These are phyloP conservation scores for Colletotrichum sp. DNA, from an alignment of 2,329 filamentous ascomycete species.

Conservation along the genomic window DNA sequence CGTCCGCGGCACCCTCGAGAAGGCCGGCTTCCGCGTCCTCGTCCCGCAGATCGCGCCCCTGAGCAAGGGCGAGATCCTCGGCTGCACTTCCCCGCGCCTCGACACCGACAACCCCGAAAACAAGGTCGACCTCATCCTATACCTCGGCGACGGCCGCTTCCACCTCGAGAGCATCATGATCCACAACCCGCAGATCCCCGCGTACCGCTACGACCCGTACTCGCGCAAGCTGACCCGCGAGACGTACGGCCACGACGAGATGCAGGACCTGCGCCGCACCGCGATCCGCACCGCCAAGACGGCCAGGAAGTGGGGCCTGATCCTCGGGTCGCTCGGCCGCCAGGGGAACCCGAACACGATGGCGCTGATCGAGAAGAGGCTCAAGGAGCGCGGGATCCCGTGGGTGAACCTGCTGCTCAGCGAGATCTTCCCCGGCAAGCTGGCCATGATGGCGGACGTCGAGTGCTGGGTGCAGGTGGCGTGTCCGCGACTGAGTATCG, in stretches of 20 bases:
- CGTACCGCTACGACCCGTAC: conserved; percentile 97
- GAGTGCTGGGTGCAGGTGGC: conserved; percentile 99
- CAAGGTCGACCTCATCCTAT: conserved; percentile 78
- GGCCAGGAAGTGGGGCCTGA: conserved; percentile 92
- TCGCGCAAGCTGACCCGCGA: conserved; percentile 90
- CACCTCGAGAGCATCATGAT: conserved; percentile 99
- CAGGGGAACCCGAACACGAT: conserved; percentile 97
- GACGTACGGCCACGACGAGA: conserved; percentile 88
- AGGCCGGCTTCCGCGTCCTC: conserved; percentile 81
- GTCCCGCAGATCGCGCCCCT: conserved; percentile 93
- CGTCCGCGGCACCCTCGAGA: conserved; percentile 76
- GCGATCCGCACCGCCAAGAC: conserved; percentile 78
- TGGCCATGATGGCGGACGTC: conserved; percentile 91
- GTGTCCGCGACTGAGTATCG: conserved; percentile 94
- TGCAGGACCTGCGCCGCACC: conserved; percentile 78
- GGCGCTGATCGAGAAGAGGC: conserved; percentile 78
- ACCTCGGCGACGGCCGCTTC: conserved; percentile 91
- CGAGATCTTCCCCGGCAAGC: conserved; percentile 95
- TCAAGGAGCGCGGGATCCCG: conserved; percentile 74
- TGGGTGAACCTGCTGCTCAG: conserved; percentile 86
- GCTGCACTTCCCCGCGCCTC: conserved; percentile 89
- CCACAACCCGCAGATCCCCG: conserved; percentile 88
- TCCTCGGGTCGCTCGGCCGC: conserved; percentile 87
- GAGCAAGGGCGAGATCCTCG: conserved; percentile 93
- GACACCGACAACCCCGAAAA: conserved; percentile 49